phyloP scores from a whole-genome alignment of 495 filamentous ascomycete species.

The Bryoglossum gracile region DNA sequence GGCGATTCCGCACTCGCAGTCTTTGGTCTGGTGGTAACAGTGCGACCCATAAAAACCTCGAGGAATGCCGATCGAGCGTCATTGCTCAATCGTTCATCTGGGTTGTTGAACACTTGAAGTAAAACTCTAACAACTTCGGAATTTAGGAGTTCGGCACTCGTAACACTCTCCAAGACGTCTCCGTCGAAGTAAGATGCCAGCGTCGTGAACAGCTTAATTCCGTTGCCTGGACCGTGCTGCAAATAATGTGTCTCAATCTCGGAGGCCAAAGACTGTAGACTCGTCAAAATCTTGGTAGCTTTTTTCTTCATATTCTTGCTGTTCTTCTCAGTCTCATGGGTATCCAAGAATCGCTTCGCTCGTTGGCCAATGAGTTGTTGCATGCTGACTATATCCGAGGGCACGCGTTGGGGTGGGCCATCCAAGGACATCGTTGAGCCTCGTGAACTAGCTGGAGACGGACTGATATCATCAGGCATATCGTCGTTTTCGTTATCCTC shows the following conservation, averaged over 20 bases:
- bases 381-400: conserved; percentile 50
- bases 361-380: conserved; percentile 66
- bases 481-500: conserved; percentile 56
- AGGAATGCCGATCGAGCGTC: conserved; percentile 77
- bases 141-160: conserved; percentile 89
- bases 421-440: conserved; percentile 51
- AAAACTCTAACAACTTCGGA: conserved; percentile 83
- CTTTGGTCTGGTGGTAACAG: conserved; percentile 52
- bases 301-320: conserved; percentile 64
- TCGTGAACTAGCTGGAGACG: conserved; percentile 58
- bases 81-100: conserved; percentile 44
- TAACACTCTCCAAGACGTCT: conserved; percentile 82
- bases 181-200: conserved; percentile 85
- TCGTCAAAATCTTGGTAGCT: conserved; percentile 64
- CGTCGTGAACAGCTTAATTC: conserved; percentile 60
- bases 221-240: conserved; percentile 42
- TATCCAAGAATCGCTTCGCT: conserved; percentile 74
- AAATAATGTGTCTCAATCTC: conserved; percentile 66
- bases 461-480: conserved; percentile 60
- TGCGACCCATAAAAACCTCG: conserved; percentile 86
- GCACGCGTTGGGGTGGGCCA: conserved; percentile 36
- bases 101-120: conserved; percentile 71
- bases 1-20: conserved; percentile 56
- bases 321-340: conserved; percentile 70
- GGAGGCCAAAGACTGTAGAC: conserved; percentile 61